A percentile compares a stretch with the other conserved stretches of the same genome.
Conservation (phyloP, 2,329 filamentous ascomycete genomes). For the Fusarium solani-melongenae region DNA sequence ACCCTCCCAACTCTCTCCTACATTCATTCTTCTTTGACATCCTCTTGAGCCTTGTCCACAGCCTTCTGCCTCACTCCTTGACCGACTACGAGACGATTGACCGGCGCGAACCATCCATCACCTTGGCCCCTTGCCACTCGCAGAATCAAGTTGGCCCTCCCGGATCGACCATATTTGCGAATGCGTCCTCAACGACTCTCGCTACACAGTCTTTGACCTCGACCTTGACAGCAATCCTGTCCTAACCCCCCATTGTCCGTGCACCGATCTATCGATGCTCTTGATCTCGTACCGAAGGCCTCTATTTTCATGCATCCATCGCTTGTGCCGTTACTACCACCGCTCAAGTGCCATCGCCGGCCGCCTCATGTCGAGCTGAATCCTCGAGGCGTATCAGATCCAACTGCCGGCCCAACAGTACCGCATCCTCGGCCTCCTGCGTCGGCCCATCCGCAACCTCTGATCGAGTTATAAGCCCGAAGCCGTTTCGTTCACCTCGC, state of each 20-base stretch:
- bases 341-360: constrained; percentile 31
- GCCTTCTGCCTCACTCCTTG: constrained; percentile 7
- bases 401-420: constrained; percentile 11
- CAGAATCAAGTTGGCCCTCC: background rate
- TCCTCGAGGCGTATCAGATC: constrained; percentile 14
- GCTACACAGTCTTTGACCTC: constrained; percentile 2
- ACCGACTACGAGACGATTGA: constrained; percentile 9
- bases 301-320: constrained; percentile 43
- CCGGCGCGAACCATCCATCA: background rate
- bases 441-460: constrained; percentile 2
- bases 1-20: constrained; percentile 25
- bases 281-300: constrained; percentile 3
- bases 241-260: background rate
- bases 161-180: constrained; percentile 4
- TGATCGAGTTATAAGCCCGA: constrained; percentile 25
- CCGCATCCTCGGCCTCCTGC: constrained; percentile 22
- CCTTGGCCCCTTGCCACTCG: background rate
- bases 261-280: constrained; percentile 15
- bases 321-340: constrained; percentile 23
- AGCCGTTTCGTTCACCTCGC: constrained; percentile 49
- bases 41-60: background rate
- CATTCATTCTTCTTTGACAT: constrained; percentile 21
- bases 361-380: constrained; percentile 41
- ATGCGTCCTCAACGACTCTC: constrained; percentile 5
- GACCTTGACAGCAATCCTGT: background rate